phyloP scores from a whole-genome alignment of 306 rosid species.

The Quercus berberidifolia region DNA sequence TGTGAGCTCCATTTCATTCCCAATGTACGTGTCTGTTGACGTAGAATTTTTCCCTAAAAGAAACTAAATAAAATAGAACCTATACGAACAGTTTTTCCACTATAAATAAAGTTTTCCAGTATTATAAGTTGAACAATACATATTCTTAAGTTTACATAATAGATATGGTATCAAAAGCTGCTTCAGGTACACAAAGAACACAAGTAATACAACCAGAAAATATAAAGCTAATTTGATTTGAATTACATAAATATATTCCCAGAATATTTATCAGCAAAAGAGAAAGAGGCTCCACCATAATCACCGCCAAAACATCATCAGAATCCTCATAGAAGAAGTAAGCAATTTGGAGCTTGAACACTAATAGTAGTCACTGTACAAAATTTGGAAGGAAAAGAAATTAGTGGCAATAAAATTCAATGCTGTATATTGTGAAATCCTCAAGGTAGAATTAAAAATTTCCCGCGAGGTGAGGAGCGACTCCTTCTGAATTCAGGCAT shows the following conservation, averaged over 20 bases:
- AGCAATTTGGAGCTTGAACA: constrained; percentile 32
- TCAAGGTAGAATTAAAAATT: constrained; percentile 56
- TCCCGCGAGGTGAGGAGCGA: constrained; percentile 84
- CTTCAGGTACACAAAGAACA: background rate
- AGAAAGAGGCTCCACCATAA: constrained; percentile 1
- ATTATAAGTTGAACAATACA: background rate
- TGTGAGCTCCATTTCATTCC: background rate
- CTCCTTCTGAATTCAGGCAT: constrained; percentile 67
- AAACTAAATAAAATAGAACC: background rate
- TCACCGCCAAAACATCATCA: constrained; percentile 31
- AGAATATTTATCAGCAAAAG: constrained; percentile 12
- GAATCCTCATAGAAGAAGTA: constrained; percentile 19
- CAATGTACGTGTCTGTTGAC: background rate
- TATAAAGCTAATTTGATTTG: constrained; percentile 18
- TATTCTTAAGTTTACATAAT: background rate
- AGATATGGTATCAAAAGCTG: background rate
- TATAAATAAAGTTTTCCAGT: background rate
- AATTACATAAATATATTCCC: constrained; percentile 27
- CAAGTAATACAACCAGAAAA: background rate
- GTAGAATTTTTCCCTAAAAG: background rate
- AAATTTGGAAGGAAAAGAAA: constrained; percentile 5
- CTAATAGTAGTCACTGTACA: constrained; percentile 45
- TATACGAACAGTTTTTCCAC: background rate
- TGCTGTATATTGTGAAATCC: constrained; percentile 16
- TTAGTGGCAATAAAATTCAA: background rate